Percentiles rank a stretch among this genome's conserved stretches.
Conservation (phyloP, 768 basidiomycete genomes). For the Tricholoma matsutake region DNA sequence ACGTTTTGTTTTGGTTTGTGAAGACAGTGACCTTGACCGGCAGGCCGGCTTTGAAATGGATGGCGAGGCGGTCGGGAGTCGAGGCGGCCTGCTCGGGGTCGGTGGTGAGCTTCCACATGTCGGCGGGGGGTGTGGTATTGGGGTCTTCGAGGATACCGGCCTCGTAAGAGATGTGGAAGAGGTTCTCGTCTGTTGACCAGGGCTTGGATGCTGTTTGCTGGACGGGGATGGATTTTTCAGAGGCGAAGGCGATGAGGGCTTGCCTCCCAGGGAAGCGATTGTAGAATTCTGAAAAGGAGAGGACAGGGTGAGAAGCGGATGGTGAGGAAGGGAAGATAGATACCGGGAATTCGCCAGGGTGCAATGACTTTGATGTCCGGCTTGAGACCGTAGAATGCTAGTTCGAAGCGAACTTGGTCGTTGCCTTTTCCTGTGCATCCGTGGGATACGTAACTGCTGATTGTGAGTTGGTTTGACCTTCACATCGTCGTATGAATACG, state of each 20-base stretch:
- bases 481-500: constrained; percentile 28
- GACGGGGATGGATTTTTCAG: constrained; percentile 86
- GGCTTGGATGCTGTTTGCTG: constrained; percentile 95
- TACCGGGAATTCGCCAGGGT: constrained; percentile 95
- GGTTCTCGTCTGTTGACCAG: constrained; percentile 99
- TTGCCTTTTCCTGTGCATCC: constrained; percentile 99
- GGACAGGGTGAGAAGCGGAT: neutral
- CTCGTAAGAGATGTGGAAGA: constrained; percentile 99
- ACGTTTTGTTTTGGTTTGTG: constrained; percentile 45
- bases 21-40: constrained; percentile 76
- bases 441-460: constrained; percentile 83
- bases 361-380: constrained; percentile 99
- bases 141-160: constrained; percentile 99
- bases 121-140: constrained; percentile 85
- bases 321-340: neutral
- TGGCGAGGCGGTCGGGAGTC: constrained; percentile 72
- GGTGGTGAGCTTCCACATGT: constrained; percentile 99
- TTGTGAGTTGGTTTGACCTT: neutral
- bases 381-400: constrained; percentile 97
- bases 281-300: constrained; percentile 72
- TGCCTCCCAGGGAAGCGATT: constrained; percentile 95
- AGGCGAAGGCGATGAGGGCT: constrained; percentile 88
- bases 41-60: constrained; percentile 86
- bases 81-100: constrained; percentile 80
- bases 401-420: constrained; percentile 98